Conservation (phyloP, 305 asterid species). For the Stenogyne calaminthoides region DNA sequence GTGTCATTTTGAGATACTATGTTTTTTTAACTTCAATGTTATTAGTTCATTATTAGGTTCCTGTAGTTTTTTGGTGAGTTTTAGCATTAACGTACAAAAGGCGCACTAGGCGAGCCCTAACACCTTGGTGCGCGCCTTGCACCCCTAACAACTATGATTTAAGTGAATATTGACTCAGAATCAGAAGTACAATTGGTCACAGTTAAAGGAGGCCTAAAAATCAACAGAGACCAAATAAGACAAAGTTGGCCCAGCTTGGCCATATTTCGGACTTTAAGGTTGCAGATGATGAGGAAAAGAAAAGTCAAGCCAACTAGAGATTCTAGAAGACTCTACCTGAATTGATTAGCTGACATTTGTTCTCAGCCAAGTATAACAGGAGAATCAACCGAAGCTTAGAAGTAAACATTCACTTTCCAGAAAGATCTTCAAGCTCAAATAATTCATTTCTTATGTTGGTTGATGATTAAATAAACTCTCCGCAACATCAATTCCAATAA, state of each 20-base stretch:
- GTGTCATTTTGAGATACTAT: too few relatives aligned
- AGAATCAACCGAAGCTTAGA: not conserved
- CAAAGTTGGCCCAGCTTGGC: not conserved
- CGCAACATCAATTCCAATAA: slow-evolving; percentile 2
- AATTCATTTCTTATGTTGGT: not conserved
- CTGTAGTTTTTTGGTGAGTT: too few relatives aligned
- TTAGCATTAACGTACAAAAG: not conserved
- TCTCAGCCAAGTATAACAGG: not conserved
- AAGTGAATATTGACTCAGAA: not conserved
- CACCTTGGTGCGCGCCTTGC: not conserved
- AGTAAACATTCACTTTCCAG: not conserved
- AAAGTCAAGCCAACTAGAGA: not conserved
- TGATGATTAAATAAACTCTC: not conserved
- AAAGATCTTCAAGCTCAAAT: not conserved
- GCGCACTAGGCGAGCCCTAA: not conserved
- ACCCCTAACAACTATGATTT: not conserved
- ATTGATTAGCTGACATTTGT: not conserved
- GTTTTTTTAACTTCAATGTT: too few relatives aligned
- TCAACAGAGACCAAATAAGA: not conserved
- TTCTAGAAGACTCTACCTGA: not conserved
- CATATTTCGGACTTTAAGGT: not conserved
- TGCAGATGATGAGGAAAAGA: not conserved
- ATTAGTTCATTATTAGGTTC: not conserved
- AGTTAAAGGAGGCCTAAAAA: not conserved
- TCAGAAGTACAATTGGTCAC: not conserved